Evolutionary conservation across 78 protist genomes (phyloP).

Genomic region (Monosiga brevicollis): DNA sequence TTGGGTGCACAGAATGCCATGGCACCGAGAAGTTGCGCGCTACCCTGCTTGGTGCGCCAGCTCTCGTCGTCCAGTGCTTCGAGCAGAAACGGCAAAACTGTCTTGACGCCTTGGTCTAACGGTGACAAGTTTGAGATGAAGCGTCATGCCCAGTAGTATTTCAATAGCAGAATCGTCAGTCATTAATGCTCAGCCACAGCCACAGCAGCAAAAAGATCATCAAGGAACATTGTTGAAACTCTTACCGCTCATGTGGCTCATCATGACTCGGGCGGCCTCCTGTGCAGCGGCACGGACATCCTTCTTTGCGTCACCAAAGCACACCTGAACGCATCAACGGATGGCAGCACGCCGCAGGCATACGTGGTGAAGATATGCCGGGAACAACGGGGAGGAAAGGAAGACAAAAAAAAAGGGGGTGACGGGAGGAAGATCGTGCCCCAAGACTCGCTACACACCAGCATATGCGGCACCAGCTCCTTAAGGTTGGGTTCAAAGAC

Average conservation of each 20-base stretch:
- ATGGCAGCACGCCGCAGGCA: no score
- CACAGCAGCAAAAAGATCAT: no score
- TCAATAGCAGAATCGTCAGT: no score
- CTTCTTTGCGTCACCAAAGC: constrained; percentile 59
- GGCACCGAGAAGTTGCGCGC: constrained; percentile 70
- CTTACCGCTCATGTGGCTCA: constrained; percentile 53
- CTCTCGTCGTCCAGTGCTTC: constrained; percentile 54
- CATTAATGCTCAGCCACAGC: no score
- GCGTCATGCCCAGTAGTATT: no score
- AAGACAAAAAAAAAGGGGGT: no score
- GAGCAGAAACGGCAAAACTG: constrained; percentile 72
- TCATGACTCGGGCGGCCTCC: constrained; percentile 58
- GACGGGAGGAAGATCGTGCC: no score
- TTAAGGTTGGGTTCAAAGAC: constrained; percentile 88
- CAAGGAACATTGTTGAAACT: no score
- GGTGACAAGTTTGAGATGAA: no score
- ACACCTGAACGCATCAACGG: not conserved
- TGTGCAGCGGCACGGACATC: constrained; percentile 57
- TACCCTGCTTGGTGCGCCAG: constrained; percentile 81
- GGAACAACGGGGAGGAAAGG: no score
- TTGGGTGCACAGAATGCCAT: constrained; percentile 89
- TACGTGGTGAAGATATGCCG: no score
- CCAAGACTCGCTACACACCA: no score
- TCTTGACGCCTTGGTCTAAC: constrained; percentile 87
- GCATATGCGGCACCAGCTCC: constrained; percentile 61